These are phyloP conservation scores for Secale cereale DNA, from an alignment of 176 grass and related monocot species.

Conservation along the genomic window DNA sequence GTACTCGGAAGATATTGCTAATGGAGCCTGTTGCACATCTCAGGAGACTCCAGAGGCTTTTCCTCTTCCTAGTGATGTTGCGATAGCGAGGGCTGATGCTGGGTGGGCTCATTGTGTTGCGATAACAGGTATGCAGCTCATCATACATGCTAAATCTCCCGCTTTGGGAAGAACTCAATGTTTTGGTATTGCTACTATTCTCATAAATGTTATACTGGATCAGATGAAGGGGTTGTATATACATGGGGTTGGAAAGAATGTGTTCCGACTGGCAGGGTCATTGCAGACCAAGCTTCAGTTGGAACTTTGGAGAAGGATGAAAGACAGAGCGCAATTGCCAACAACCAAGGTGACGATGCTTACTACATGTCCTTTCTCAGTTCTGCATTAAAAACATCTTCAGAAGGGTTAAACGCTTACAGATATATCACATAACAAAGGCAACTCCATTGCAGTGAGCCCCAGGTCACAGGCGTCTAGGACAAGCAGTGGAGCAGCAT, in stretches of 20 bases:
- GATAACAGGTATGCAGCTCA: constrained; percentile 58
- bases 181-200: constrained; percentile 5
- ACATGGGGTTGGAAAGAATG: constrained; percentile 99
- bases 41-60: constrained; percentile 95
- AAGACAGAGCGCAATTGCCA: constrained; percentile 32
- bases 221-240: constrained; percentile 88
- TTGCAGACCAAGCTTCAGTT: constrained; percentile 51
- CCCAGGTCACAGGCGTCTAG: constrained; percentile 78
- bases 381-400: not conserved
- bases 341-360: constrained; percentile 67
- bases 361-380: not conserved
- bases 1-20: not conserved
- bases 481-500: constrained; percentile 52
- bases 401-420: constrained; percentile 25
- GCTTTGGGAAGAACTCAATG: not conserved
- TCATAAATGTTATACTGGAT: constrained; percentile 33
- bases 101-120: constrained; percentile 97
- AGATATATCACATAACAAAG: constrained; percentile 57
- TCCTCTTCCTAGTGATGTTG: constrained; percentile 72
- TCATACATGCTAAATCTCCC: not conserved
- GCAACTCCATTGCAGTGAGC: constrained; percentile 75
- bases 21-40: constrained; percentile 15
- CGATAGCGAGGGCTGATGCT: constrained; percentile 74
- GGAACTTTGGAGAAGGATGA: constrained; percentile 80
- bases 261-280: constrained; percentile 76